phyloP scores from a whole-genome alignment of 164 flowering plant genomes.

The Litsea cubeba region DNA sequence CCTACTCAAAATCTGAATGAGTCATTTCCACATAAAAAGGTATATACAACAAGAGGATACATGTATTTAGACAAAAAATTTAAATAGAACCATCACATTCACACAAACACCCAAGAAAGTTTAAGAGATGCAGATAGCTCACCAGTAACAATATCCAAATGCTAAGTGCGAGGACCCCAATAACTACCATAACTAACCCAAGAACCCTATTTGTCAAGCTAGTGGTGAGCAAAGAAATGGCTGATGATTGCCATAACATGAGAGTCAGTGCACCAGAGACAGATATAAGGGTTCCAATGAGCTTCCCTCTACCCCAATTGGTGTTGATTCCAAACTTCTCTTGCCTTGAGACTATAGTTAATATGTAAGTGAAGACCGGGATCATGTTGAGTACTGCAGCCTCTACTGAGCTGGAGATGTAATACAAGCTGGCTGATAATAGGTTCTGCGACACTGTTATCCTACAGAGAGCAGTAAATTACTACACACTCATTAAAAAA shows the following conservation, averaged over 20 bases:
- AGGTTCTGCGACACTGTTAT: conserved; percentile 7
- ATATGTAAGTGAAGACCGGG: conserved; percentile 1
- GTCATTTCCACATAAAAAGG: background rate
- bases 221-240: background rate
- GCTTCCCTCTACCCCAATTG: conserved; percentile 4
- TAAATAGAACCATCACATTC: background rate
- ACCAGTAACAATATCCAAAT: conserved; percentile 21
- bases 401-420: conserved; percentile 7
- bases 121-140: background rate
- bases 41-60: background rate
- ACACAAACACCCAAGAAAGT: background rate
- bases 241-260: conserved; percentile 10
- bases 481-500: no score
- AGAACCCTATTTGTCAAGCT: background rate
- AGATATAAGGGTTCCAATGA: background rate
- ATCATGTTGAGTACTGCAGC: conserved; percentile 6
- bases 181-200: conserved; percentile 17
- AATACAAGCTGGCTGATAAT: background rate
- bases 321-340: conserved; percentile 4
- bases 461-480: background rate
- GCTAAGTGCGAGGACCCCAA: conserved; percentile 15
- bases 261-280: background rate
- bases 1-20: background rate
- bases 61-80: background rate
- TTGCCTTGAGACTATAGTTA: conserved; percentile 3